Percentiles rank a stretch among this genome's conserved stretches.
These are phyloP conservation scores for Pichia sp. DNA, from an alignment of 1,139 yeast species.

Conservation along the genomic window DNA sequence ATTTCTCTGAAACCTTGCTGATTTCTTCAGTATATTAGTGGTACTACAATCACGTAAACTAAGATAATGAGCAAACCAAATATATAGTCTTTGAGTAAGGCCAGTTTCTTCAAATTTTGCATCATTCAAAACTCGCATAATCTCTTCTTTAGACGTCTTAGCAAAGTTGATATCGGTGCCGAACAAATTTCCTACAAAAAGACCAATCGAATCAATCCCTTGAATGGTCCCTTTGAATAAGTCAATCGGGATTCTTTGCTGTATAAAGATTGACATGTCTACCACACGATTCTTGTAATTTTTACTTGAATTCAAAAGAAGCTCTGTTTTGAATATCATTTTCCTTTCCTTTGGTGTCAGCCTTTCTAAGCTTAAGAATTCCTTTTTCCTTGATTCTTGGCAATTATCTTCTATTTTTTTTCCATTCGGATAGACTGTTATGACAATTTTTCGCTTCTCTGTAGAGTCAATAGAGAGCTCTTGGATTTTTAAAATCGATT, in stretches of 20 bases:
- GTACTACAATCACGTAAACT: not conserved
- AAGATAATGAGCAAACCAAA: slow-evolving; percentile 3
- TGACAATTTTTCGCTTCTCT: slow-evolving; percentile 6
- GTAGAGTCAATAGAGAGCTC: slow-evolving; percentile 4
- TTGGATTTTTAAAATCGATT: slow-evolving; percentile 7
- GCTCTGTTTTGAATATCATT: slow-evolving; percentile 7
- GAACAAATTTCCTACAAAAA: slow-evolving; percentile 7
- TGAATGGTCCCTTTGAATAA: slow-evolving; percentile 11
- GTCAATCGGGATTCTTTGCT: slow-evolving; percentile 8
- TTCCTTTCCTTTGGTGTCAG: slow-evolving; percentile 11
- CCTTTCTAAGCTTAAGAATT: slow-evolving; percentile 1
- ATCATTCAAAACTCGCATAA: not conserved
- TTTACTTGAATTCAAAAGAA: not conserved
- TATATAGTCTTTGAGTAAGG: slow-evolving; percentile 1
- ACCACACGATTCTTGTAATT: not conserved
- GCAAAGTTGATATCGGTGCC: slow-evolving; percentile 5
- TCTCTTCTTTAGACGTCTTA: slow-evolving; percentile 1
- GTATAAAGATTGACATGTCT: slow-evolving; percentile 3
- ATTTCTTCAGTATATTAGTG: not conserved
- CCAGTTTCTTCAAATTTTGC: not conserved
- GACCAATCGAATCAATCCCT: slow-evolving; percentile 7
- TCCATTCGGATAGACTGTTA: slow-evolving; percentile 15
- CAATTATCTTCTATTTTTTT: slow-evolving; percentile 2
- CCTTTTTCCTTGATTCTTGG: not conserved
- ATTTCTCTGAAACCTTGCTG: not conserved